Conservation (phyloP, 768 basidiomycete species). For the Agrocybe chaxingu region DNA sequence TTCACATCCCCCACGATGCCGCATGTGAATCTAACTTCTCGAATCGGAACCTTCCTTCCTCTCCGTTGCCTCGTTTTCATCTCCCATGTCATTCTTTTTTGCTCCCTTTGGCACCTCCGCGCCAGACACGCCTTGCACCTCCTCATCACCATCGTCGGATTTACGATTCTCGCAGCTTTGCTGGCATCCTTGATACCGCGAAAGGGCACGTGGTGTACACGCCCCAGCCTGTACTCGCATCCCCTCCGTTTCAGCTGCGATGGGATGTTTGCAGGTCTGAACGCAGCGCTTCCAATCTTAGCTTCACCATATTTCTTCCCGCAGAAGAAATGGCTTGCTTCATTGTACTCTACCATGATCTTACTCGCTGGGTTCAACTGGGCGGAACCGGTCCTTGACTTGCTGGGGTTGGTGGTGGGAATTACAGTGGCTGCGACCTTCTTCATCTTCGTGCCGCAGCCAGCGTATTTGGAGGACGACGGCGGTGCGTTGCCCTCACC, state of each 20-base stretch:
- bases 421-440: neutral
- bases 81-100: too few species aligned
- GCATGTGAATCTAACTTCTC: too few species aligned
- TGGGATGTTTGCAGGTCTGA: slow-evolving; percentile 2
- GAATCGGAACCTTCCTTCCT: too few species aligned
- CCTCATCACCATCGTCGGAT: too few species aligned
- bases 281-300: slow-evolving; percentile 1
- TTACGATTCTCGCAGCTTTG: too few species aligned
- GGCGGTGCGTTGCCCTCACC: too few species aligned
- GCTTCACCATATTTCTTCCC: slow-evolving; percentile 1
- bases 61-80: too few species aligned
- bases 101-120: too few species aligned
- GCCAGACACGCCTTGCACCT: too few species aligned
- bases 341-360: neutral
- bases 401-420: neutral
- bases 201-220: slow-evolving; percentile 2
- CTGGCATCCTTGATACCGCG: too few species aligned
- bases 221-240: neutral
- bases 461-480: too few species aligned
- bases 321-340: neutral
- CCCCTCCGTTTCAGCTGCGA: neutral
- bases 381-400: neutral
- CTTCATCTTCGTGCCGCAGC: neutral
- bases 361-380: neutral
- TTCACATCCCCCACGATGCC: too few species aligned